phyloP scores from a whole-genome alignment of 2,329 filamentous ascomycete species.

The Fragosphaeria purpurea region DNA sequence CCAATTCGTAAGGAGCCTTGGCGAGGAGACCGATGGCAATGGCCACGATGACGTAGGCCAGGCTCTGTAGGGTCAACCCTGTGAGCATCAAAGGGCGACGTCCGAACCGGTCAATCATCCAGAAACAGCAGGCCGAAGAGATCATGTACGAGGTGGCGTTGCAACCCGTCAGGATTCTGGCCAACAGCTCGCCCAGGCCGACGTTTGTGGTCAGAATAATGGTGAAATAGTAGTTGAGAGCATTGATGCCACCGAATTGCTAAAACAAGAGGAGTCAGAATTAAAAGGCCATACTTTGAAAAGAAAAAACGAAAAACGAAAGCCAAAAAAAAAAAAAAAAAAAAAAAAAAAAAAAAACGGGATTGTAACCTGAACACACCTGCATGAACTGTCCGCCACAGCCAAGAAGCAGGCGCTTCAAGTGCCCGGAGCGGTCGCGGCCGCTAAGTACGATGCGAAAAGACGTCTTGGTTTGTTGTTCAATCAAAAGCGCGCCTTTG shows the following conservation, averaged over 20 bases:
- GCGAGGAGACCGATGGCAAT: not conserved
- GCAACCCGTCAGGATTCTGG: conserved; percentile 2
- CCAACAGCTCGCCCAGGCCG: not conserved
- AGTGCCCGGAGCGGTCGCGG: not conserved
- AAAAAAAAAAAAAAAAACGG: too few species aligned
- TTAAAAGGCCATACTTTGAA: too few species aligned
- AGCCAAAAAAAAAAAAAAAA: too few species aligned
- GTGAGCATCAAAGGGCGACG: not conserved
- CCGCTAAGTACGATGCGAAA: not conserved
- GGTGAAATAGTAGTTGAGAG: not conserved
- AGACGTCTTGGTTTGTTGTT: not conserved
- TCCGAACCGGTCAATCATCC: not conserved
- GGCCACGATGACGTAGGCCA: not conserved
- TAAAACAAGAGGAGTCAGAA: too few species aligned
- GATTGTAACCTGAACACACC: not conserved
- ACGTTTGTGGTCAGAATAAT: conserved; percentile 1
- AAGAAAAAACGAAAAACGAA: too few species aligned
- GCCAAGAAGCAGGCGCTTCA: not conserved
- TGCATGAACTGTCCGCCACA: not conserved
- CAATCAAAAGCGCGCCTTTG: not conserved
- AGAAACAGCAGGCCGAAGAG: conserved; percentile 2
- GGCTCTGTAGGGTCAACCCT: not conserved
- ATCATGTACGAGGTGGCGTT: conserved; percentile 5
- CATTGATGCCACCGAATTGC: too few species aligned
- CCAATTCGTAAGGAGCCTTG: not conserved